A percentile compares a stretch with the other conserved stretches of the same genome.
These are phyloP conservation scores for Fusarium redolens DNA, from an alignment of 2,329 filamentous ascomycete species.

Conservation along the genomic window DNA sequence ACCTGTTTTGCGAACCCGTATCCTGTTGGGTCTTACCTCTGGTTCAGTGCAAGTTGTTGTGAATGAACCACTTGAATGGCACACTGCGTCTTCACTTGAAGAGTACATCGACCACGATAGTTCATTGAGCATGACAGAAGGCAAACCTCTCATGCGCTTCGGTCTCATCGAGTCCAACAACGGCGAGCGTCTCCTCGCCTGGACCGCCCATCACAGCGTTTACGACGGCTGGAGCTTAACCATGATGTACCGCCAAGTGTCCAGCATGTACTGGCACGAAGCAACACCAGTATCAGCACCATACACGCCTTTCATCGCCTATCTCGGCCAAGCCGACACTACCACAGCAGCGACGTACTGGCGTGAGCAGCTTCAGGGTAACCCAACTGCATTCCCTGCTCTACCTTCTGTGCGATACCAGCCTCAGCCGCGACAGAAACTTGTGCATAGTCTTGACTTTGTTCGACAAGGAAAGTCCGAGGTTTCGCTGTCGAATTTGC, in stretches of 20 bases:
- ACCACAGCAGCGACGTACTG: not conserved
- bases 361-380: conserved; percentile 1
- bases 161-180: not conserved
- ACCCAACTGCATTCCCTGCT: not conserved
- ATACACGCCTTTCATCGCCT: not conserved
- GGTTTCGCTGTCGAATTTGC: not conserved
- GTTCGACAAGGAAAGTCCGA: not conserved
- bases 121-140: not conserved
- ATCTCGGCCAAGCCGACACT: not conserved
- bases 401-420: not conserved
- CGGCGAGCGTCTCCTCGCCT: not conserved
- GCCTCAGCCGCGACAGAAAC: not conserved
- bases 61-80: not conserved
- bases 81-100: not conserved
- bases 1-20: not conserved
- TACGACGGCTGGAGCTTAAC: conserved; percentile 2
- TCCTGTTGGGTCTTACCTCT: not conserved
- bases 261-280: not conserved
- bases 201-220: not conserved
- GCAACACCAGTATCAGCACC: not conserved
- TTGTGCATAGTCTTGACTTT: not conserved
- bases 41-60: not conserved
- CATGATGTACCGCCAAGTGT: not conserved
- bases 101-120: not conserved
- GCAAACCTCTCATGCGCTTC: not conserved